Conservation (phyloP, 2,329 filamentous ascomycete species). For the Xylaria sp. region DNA sequence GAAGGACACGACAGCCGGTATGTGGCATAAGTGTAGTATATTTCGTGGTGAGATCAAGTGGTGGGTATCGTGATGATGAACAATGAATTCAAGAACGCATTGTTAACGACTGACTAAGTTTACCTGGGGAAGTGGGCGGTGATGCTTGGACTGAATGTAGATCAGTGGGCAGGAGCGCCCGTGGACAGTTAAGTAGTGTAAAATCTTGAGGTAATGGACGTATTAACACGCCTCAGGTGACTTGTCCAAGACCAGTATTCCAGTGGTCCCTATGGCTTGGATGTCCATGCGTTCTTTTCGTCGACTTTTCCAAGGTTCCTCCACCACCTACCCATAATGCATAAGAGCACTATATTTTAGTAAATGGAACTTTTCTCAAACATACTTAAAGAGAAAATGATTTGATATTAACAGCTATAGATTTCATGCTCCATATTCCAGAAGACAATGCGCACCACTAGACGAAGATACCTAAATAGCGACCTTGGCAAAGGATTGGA, state of each 20-base stretch:
- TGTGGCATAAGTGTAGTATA: background rate
- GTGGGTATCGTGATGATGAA: background rate
- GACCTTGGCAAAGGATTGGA: background rate
- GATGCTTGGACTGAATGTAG: background rate
- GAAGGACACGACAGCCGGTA: constrained; percentile 2
- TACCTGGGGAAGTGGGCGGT: constrained; percentile 8
- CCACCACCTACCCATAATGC: background rate
- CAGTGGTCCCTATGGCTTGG: background rate
- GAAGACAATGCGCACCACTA: background rate
- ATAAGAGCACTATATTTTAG: background rate
- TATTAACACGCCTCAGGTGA: constrained; percentile 8
- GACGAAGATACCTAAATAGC: background rate
- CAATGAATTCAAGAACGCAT: background rate
- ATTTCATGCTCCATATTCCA: background rate
- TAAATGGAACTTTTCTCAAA: background rate
- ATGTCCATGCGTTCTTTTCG: background rate
- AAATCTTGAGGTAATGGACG: background rate
- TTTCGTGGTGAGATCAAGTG: background rate
- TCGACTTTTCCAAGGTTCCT: background rate
- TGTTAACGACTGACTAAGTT: constrained; percentile 11
- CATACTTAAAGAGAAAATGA: background rate
- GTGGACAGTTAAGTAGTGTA: background rate
- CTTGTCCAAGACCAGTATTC: background rate
- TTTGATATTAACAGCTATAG: background rate
- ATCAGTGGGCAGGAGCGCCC: background rate